Conservation (phyloP, 768 basidiomycete genomes). For the Termitomyces titanicus region DNA sequence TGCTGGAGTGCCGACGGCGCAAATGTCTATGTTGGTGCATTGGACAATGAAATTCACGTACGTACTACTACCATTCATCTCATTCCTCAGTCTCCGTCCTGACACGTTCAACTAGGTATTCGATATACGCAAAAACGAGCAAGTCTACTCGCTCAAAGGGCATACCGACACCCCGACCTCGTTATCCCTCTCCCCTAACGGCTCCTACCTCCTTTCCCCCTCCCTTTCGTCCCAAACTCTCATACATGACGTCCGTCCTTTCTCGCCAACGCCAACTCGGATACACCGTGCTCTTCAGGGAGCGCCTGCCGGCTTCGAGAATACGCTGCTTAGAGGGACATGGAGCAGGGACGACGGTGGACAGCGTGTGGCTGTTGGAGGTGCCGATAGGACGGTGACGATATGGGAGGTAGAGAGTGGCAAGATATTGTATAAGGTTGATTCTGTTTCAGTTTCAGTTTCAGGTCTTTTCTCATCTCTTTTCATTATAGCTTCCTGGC, state of each 20-base stretch:
- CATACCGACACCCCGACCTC: constrained; percentile 94
- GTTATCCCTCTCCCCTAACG: constrained; percentile 86
- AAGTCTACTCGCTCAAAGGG: constrained; percentile 77
- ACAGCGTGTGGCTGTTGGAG: constrained; percentile 79
- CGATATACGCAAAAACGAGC: constrained; percentile 81
- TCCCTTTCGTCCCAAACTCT: constrained; percentile 87
- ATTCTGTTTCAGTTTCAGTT: constrained; percentile 1
- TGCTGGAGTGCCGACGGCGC: constrained; percentile 92
- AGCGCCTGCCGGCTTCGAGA: constrained; percentile 93
- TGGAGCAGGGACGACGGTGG: constrained; percentile 91
- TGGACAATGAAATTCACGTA: constrained; percentile 97
- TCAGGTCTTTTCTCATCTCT: background rate
- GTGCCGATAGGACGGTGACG: constrained; percentile 82
- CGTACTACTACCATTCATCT: constrained; percentile 25
- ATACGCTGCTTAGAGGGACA: constrained; percentile 73
- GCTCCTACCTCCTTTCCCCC: constrained; percentile 83
- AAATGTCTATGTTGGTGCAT: constrained; percentile 83
- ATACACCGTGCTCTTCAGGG: constrained; percentile 79
- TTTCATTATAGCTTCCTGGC: constrained; percentile 67
- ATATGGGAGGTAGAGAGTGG: constrained; percentile 85
- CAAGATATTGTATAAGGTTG: constrained; percentile 75
- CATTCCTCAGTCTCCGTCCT: background rate
- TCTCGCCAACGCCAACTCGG: constrained; percentile 80
- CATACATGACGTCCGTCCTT: constrained; percentile 92
- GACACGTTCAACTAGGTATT: constrained; percentile 55